Percentiles rank a stretch among this genome's conserved stretches.
These are phyloP conservation scores for Paramecium primaurelia DNA, from an alignment of 73 alveolate genomes.

Conservation along the genomic window DNA sequence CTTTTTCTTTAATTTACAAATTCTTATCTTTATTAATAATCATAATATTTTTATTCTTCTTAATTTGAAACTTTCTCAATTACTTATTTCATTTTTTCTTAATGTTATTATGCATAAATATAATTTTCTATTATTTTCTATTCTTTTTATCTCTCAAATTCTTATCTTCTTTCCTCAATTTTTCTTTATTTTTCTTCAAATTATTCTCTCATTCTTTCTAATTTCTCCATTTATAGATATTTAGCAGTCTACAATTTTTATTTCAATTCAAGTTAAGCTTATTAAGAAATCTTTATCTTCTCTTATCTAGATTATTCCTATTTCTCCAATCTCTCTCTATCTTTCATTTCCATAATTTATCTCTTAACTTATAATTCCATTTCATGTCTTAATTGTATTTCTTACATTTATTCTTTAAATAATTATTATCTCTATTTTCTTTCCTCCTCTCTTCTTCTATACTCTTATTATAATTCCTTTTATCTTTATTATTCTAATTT, in stretches of 20 bases:
- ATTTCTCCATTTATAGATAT: not conserved
- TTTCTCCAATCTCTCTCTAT: not conserved
- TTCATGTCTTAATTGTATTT: not conserved
- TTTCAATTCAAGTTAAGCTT: not conserved
- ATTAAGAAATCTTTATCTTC: not conserved
- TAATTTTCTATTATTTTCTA: not conserved
- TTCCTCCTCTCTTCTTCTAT: slow-evolving; percentile 19
- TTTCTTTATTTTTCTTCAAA: not conserved
- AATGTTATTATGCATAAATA: not conserved
- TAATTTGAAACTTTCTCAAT: not conserved
- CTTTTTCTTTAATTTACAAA: not conserved
- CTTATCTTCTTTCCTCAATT: not conserved
- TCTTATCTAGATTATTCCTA: not conserved
- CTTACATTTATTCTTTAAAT: not conserved
- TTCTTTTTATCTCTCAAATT: not conserved
- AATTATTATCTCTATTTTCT: not conserved
- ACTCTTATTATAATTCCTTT: not conserved
- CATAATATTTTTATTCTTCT: not conserved
- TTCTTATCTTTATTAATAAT: not conserved
- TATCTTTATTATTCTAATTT: not conserved
- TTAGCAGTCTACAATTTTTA: not conserved
- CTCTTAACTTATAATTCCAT: not conserved
- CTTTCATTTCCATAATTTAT: not conserved
- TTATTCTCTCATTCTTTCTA: not conserved
- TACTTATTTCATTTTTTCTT: not conserved